Evolutionary conservation across 73 alveolate genomes (phyloP).

Genomic region (Blepharisma stoltei): DNA sequence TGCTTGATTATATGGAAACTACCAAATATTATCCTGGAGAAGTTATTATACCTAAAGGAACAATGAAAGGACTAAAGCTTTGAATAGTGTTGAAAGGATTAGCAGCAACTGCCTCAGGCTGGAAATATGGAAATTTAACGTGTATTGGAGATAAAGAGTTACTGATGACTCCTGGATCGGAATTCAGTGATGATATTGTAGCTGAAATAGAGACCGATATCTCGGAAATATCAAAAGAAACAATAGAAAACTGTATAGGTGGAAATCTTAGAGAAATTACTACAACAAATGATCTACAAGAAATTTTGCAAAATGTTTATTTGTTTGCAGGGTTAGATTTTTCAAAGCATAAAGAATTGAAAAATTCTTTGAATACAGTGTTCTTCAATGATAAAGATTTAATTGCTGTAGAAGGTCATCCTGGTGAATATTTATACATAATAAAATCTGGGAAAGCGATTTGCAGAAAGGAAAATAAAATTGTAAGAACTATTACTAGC

Average conservation of each 20-base stretch:
- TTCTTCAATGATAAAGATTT: constrained; percentile 42
- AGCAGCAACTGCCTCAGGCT: neutral
- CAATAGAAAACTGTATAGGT: neutral
- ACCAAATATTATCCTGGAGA: neutral
- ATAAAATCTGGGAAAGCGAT: constrained; percentile 65
- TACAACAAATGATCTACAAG: constrained; percentile 9
- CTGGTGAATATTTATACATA: constrained; percentile 69
- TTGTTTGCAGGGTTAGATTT: constrained; percentile 37
- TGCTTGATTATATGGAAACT: constrained; percentile 19
- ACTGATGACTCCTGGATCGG: neutral
- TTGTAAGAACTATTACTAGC: constrained; percentile 50
- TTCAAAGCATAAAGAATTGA: constrained; percentile 34
- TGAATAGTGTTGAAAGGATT: neutral
- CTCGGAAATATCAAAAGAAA: neutral
- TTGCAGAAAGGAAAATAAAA: constrained; percentile 45
- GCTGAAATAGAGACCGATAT: constrained; percentile 4
- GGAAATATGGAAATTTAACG: neutral
- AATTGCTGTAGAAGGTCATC: constrained; percentile 70
- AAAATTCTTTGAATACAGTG: constrained; percentile 33
- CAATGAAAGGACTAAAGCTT: neutral
- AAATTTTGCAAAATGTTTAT: constrained; percentile 39
- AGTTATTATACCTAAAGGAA: constrained; percentile 2
- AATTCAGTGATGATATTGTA: neutral
- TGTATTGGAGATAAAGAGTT: neutral
- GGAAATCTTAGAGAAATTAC: neutral